A percentile compares a stretch with the other conserved stretches of the same genome.
Evolutionary conservation across 352 stramenopile species (phyloP).

Genomic region (Phytophthora litchii): DNA sequence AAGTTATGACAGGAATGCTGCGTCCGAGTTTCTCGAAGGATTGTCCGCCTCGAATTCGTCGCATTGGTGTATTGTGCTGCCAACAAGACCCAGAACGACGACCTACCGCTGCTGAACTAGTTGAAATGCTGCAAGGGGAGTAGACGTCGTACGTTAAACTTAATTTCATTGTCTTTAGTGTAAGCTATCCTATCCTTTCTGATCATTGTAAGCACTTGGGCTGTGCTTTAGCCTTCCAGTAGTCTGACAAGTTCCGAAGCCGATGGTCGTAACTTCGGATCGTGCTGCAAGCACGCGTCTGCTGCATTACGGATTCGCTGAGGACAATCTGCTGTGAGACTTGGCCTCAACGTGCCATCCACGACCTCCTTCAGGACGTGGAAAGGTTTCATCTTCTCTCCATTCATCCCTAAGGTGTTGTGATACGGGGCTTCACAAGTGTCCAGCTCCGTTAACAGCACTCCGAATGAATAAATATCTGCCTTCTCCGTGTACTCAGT

Average conservation of each 20-base stretch:
- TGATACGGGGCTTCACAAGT: constrained; percentile 45
- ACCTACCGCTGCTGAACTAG: constrained; percentile 25
- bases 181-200: constrained; percentile 20
- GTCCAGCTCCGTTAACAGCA: constrained; percentile 57
- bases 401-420: constrained; percentile 17
- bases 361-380: constrained; percentile 55
- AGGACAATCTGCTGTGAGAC: constrained; percentile 47
- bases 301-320: constrained; percentile 41
- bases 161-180: constrained; percentile 16
- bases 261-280: constrained; percentile 44
- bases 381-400: constrained; percentile 49
- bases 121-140: constrained; percentile 28
- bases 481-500: constrained; percentile 61
- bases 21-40: constrained; percentile 45
- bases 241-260: constrained; percentile 46
- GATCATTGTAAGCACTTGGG: constrained; percentile 21
- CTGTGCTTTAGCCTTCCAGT: constrained; percentile 37
- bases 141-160: constrained; percentile 8
- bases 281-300: constrained; percentile 49
- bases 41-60: constrained; percentile 46
- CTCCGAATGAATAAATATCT: constrained; percentile 82
- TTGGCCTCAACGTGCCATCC: constrained; percentile 49
- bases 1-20: constrained; percentile 47
- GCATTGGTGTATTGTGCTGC: constrained; percentile 43
- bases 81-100: constrained; percentile 42